Base-by-base conservation (phyloP, 768 basidiomycete genomes). In the Suillus paluster region DNA sequence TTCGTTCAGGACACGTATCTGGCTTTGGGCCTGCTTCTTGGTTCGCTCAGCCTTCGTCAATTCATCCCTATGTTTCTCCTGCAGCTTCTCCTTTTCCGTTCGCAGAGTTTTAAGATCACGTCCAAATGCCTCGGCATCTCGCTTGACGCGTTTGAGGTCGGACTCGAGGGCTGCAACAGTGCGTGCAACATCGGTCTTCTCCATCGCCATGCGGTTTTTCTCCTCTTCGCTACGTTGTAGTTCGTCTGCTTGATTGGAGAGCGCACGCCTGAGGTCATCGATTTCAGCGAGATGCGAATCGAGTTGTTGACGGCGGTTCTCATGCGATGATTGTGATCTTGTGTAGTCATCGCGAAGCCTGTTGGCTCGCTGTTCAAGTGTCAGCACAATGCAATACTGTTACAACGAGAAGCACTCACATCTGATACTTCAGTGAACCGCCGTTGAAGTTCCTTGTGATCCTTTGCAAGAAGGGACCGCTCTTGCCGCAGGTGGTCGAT, bases 401-500 rank as follows among this genome's bases (percentile, higher is more conserved):
- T 5, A 50, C 23, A 14, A 33, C 25, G 39, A 15, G 42, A 12
- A n/a, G 21, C 39, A 71, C 82, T 39, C 64, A 90, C 93, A 79
- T 92, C 87, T 7, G 89, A 83, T 10, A 84, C 80, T 48, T 91
- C 85, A 4, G 84, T 74, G 66, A 88, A 89, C 21, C 83, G 85
- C 23, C 81, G 81, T 69, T 94, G 91, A 34, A 95, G 81, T 50
- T 84, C 81, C 71, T 90, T 90, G 69, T 94, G 86, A 66, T 94
- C 91, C 17, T 77, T 73, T 10, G 81, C 81, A 27, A 95, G 84
- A 53, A 88, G 71, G 33, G 88, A 83, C 4, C 92, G 89, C 68
- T 95, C 94, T 63, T 89, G 84, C 23, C 94, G 85, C 36, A 95
- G 78, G 34, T 89, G 85, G 30, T 92, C 86, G 53, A 94, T 90